Evolutionary conservation across 139 green algal genomes (phyloP).

Genomic region (Zygnema cylindricum): DNA sequence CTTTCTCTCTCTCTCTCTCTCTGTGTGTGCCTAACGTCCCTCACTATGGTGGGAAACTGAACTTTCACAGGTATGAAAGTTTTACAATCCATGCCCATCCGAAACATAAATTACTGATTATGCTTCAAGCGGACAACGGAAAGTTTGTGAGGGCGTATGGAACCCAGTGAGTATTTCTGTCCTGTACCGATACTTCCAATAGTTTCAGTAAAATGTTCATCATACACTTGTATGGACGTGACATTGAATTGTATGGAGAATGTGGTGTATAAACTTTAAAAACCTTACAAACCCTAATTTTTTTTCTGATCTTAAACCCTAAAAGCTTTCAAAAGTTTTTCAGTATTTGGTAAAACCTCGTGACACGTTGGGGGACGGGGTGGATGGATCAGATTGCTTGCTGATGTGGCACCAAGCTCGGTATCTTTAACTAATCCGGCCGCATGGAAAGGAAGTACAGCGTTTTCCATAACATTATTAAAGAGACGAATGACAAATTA

Average conservation of each 20-base stretch:
- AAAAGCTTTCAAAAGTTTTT: neutral
- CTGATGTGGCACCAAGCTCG: neutral
- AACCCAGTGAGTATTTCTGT: neutral
- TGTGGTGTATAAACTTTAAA: no score
- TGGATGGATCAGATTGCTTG: neutral
- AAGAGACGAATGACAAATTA: neutral
- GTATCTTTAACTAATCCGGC: neutral
- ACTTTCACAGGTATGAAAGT: neutral
- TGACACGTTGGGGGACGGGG: no score
- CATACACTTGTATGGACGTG: neutral
- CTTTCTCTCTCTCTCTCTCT: neutral
- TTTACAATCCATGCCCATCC: neutral
- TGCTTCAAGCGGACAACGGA: neutral
- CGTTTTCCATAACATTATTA: neutral
- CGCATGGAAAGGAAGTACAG: neutral
- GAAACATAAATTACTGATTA: neutral
- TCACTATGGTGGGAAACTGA: neutral
- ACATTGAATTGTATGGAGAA: no score
- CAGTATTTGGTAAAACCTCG: neutral
- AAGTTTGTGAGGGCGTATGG: neutral
- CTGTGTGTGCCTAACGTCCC: neutral
- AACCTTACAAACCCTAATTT: no score
- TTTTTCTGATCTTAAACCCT: neutral
- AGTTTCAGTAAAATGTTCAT: neutral
- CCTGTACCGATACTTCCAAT: neutral